A percentile compares a stretch with the other conserved stretches of the same genome.
phyloP scores from a whole-genome alignment of 371 early-diverging fungal species.

The Mortierella sp. region DNA sequence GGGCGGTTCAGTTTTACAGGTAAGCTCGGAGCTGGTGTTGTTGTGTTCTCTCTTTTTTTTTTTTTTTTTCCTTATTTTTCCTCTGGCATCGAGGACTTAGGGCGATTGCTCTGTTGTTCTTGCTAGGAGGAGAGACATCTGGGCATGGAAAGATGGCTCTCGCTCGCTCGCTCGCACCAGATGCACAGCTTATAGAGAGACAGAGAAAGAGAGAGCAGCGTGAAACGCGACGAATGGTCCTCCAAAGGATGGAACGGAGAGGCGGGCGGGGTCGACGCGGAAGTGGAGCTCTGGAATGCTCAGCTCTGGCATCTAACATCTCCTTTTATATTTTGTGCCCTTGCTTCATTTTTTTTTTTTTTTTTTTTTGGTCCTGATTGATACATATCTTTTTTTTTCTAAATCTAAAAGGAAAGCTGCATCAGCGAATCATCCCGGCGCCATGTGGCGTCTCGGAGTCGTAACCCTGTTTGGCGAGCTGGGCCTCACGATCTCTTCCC shows the following conservation, averaged over 20 bases:
- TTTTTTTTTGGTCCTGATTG: not conserved
- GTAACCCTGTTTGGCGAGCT: constrained; percentile 80
- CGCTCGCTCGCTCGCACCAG: no score
- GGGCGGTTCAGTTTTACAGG: constrained; percentile 81
- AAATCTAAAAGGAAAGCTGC: constrained; percentile 69
- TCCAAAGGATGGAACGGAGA: constrained; percentile 4
- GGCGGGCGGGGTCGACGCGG: no score
- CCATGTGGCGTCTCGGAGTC: constrained; percentile 79
- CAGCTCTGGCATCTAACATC: not conserved
- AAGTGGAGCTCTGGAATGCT: not conserved
- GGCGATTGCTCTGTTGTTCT: no score
- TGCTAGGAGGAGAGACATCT: no score
- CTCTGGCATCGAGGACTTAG: not conserved
- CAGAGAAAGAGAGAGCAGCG: no score
- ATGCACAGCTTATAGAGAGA: no score
- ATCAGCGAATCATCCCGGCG: constrained; percentile 75
- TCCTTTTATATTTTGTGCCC: constrained; percentile 21
- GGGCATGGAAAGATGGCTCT: no score
- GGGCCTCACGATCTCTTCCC: constrained; percentile 66
- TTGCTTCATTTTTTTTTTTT: constrained; percentile 7
- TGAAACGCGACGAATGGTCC: constrained; percentile 3
- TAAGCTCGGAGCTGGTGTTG: constrained; percentile 26
- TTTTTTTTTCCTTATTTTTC: not conserved
- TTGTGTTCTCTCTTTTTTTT: not conserved
- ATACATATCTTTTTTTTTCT: constrained; percentile 3